A percentile compares a stretch with the other conserved stretches of the same genome.
Conservation (phyloP, 2,329 filamentous ascomycete genomes). For the Clonostachys rosea region DNA sequence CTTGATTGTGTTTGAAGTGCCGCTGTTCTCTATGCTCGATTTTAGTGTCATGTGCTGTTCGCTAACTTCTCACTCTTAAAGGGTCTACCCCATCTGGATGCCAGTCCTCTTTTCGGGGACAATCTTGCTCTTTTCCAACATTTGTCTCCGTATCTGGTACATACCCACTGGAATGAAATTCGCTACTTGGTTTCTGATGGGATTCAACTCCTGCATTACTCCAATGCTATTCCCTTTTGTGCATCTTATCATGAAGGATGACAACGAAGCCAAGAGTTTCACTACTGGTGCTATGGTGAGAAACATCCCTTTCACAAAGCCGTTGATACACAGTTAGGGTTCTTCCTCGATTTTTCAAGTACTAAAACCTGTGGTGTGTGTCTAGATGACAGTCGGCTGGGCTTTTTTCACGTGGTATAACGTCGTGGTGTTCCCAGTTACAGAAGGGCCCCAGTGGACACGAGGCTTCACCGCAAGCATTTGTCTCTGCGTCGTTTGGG, state of each 20-base stretch:
- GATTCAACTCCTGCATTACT: slow-evolving; percentile 10
- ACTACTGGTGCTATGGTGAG: slow-evolving; percentile 13
- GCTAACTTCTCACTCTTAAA: neutral
- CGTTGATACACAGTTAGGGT: neutral
- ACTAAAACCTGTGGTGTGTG: neutral
- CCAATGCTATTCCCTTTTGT: slow-evolving; percentile 14
- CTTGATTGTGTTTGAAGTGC: neutral
- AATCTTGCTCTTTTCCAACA: slow-evolving; percentile 10
- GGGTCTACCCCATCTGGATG: slow-evolving; percentile 20
- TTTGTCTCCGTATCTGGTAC: slow-evolving; percentile 9
- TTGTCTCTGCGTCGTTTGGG: slow-evolving; percentile 10
- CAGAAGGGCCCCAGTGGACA: slow-evolving; percentile 9
- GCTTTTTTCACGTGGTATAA: slow-evolving; percentile 14
- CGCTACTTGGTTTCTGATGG: slow-evolving; percentile 12
- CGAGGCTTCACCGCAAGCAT: slow-evolving; percentile 13
- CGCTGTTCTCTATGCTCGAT: neutral
- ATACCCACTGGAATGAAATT: slow-evolving; percentile 6
- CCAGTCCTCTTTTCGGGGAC: slow-evolving; percentile 11
- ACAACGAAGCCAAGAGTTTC: slow-evolving; percentile 13
- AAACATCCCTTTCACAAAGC: neutral
- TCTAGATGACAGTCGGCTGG: slow-evolving; percentile 16
- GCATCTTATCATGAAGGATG: slow-evolving; percentile 13
- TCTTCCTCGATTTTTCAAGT: neutral
- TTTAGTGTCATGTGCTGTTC: no score
- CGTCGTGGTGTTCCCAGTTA: slow-evolving; percentile 12